These are phyloP conservation scores for Sarocladium strictum DNA, from an alignment of 2,329 filamentous ascomycete genomes.

Conservation along the genomic window DNA sequence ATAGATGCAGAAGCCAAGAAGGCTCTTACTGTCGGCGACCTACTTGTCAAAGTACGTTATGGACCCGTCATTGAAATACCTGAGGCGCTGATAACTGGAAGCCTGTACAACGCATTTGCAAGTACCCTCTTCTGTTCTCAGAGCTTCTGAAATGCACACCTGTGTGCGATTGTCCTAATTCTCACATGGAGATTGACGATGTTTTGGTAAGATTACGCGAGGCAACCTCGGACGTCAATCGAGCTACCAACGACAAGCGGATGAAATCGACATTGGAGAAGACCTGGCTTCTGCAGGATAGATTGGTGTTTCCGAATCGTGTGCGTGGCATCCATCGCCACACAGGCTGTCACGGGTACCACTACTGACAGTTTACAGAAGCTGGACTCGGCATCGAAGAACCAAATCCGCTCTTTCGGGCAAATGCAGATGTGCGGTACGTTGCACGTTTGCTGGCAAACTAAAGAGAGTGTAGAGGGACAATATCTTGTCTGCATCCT, in stretches of 20 bases:
- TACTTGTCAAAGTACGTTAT: conserved; percentile 78
- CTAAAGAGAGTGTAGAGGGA: conserved; percentile 59
- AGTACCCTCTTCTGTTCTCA: conserved; percentile 80
- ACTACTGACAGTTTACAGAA: conserved; percentile 26
- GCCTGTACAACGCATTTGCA: conserved; percentile 89
- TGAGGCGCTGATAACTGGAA: conserved; percentile 27
- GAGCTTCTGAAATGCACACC: conserved; percentile 81
- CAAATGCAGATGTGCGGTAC: conserved; percentile 77
- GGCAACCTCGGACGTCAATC: conserved; percentile 74
- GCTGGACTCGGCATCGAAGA: conserved; percentile 48
- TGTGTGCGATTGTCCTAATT: conserved; percentile 75
- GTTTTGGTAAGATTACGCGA: conserved; percentile 66
- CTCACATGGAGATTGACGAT: conserved; percentile 73
- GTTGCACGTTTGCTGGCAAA: conserved; percentile 78
- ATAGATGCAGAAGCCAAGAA: conserved; percentile 61
- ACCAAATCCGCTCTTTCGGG: conserved; percentile 72
- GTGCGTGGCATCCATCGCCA: conserved; percentile 37
- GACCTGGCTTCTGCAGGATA: conserved; percentile 79
- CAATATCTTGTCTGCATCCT: conserved; percentile 80
- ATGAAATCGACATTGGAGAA: conserved; percentile 68
- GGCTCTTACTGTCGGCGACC: conserved; percentile 74
- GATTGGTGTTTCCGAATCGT: conserved; percentile 67
- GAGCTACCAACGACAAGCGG: conserved; percentile 69
- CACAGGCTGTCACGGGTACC: not conserved
- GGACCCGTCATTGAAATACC: not conserved